Evolutionary conservation across 2,329 filamentous ascomycete genomes (phyloP), one percentile per base, ranked within the genome.

Genomic region (Plenodomus tracheiphilus): DNA sequence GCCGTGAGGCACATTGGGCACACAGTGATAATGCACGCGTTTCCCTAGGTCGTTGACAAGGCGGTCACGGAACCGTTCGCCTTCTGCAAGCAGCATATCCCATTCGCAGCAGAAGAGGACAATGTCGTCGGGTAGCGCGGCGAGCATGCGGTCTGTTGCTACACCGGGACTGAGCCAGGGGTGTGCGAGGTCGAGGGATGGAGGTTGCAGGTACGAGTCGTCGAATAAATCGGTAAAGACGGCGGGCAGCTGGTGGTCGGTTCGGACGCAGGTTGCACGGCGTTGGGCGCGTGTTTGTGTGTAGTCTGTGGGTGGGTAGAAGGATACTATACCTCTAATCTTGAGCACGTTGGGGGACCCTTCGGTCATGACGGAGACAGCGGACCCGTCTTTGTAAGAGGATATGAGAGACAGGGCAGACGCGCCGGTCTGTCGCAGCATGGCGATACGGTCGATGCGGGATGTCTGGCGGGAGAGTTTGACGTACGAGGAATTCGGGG

Each of bases 11-110:
- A 85, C 84, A 2, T 77, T 81, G 3, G 76, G 72, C 2, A 87
- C 77, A 70, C 84, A 80, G 20, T 78, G 79, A 58, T 85, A 85
- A 43, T 75, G 72, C 1, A 87, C 80, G 7, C 76, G 76, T 70
- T 85, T 87, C 19, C 74, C 74, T 4, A 83, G 67, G 1, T 76
- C 74, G 1, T 70, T 64, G 40, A 75, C 67, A 8, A 91, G 68
- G 17, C 86, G 76, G 43, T 83, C 77, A 10, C 82, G 79, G 54
- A 91, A 86, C 4, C 77, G 75, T 51, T 86, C 74, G 5, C 81
- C 84, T 64, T 86, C 84, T 13, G 79, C 77, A n/a, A 85, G 74
- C 13, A 86, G 72, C 83, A 86, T 86, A 62, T 86, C 84, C 80
- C 81, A 86, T 64, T 86, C 84, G 64, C 84, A 86, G 37, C 82